Evolutionary conservation across 2,329 filamentous ascomycete species (phyloP).

Genomic region (Byssochlamys sp.): DNA sequence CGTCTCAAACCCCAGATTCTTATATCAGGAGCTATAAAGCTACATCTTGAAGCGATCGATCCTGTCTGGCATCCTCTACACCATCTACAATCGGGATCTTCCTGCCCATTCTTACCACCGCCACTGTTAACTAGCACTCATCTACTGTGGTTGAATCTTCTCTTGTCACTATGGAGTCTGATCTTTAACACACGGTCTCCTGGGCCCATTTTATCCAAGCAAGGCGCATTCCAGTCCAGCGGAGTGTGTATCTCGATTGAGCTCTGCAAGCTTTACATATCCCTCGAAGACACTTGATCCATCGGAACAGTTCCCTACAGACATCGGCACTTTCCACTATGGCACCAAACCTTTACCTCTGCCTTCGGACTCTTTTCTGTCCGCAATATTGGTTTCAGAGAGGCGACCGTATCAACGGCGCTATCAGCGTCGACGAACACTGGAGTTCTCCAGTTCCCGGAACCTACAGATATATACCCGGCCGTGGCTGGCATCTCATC

Average conservation of each 20-base stretch:
- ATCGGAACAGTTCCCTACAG: conserved; percentile 11
- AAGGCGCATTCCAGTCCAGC: not conserved
- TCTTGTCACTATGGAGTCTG: conserved; percentile 8
- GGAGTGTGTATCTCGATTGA: not conserved
- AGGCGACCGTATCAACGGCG: conserved; percentile 28
- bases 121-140: not conserved
- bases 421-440: conserved; percentile 36
- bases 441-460: conserved; percentile 41
- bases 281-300: not conserved
- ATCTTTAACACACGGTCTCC: conserved; percentile 7
- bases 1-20: not conserved
- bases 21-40: not conserved
- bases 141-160: not conserved
- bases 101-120: not conserved
- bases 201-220: not conserved
- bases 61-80: not conserved
- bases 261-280: not conserved
- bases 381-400: conserved; percentile 43
- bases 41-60: not conserved
- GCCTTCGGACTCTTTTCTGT: conserved; percentile 39
- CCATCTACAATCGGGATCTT: conserved; percentile 3
- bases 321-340: conserved; percentile 19
- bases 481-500: conserved; percentile 42
- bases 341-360: conserved; percentile 44
- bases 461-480: conserved; percentile 42